Conservation (phyloP, 306 rosid species). For the Begonia peltatifolia region DNA sequence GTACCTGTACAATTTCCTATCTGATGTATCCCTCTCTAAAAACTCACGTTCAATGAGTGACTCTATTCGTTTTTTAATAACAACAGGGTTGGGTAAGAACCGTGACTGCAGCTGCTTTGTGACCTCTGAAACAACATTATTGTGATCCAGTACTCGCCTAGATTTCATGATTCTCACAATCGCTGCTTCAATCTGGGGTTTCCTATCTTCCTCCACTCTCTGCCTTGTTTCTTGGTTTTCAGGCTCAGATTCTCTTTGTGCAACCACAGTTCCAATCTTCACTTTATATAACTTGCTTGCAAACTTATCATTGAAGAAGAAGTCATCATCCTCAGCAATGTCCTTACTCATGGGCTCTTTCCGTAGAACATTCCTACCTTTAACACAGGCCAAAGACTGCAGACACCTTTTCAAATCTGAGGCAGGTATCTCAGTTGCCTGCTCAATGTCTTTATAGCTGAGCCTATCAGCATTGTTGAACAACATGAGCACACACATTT, state of each 20-base stretch:
- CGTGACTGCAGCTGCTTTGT: constrained; percentile 61
- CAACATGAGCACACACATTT: constrained; percentile 84
- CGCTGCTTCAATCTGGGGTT: constrained; percentile 79
- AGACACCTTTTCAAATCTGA: constrained; percentile 70
- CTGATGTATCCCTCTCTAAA: constrained; percentile 60
- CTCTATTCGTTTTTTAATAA: constrained; percentile 72
- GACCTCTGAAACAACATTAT: constrained; percentile 68
- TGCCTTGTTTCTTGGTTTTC: constrained; percentile 78
- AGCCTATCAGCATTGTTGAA: constrained; percentile 58
- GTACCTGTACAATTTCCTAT: constrained; percentile 53
- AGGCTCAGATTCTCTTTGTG: constrained; percentile 70
- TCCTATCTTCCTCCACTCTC: constrained; percentile 77
- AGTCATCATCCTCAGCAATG: constrained; percentile 54
- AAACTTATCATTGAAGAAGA: constrained; percentile 61
- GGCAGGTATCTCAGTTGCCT: constrained; percentile 61
- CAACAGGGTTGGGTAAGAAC: constrained; percentile 61
- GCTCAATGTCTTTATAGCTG: constrained; percentile 65
- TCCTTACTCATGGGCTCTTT: constrained; percentile 88
- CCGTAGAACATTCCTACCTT: constrained; percentile 71
- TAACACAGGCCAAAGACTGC: constrained; percentile 78
- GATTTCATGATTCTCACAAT: constrained; percentile 84
- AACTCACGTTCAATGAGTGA: constrained; percentile 84
- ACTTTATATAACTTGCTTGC: constrained; percentile 60
- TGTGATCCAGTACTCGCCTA: constrained; percentile 59
- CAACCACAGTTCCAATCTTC: constrained; percentile 76